Conservation (phyloP, 129 eudicot genomes). For the Scalesia atractyloides region DNA sequence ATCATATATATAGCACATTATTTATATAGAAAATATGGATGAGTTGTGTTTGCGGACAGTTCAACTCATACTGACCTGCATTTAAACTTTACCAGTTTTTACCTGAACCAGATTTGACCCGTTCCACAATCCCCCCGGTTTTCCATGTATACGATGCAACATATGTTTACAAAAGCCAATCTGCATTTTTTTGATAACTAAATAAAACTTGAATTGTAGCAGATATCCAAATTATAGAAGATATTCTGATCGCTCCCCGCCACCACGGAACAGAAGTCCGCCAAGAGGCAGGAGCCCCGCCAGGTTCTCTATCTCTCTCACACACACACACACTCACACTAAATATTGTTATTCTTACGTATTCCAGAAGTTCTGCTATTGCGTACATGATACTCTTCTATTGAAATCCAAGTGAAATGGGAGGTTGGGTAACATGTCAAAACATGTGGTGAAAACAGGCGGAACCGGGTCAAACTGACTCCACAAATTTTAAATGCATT, state of each 20-base stretch:
- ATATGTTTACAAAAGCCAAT: not conserved
- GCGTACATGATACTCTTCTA: not conserved
- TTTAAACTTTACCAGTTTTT: not conserved
- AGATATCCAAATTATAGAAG: slow-evolving; percentile 69
- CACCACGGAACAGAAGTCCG: slow-evolving; percentile 59
- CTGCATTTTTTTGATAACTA: not conserved
- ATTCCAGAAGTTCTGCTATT: not conserved
- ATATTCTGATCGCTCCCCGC: slow-evolving; percentile 70
- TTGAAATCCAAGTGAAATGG: not conserved
- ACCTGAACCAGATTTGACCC: not conserved
- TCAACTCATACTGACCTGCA: not conserved
- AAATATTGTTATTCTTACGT: not conserved
- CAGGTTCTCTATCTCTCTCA: slow-evolving; percentile 55
- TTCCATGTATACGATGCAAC: not conserved
- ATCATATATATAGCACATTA: not conserved
- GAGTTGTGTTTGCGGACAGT: not conserved
- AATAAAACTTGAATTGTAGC: slow-evolving; percentile 17
- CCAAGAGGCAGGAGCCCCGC: slow-evolving; percentile 80
- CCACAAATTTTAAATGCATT: not conserved
- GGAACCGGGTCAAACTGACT: not conserved
- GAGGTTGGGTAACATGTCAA: not conserved
- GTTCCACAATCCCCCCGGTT: not conserved
- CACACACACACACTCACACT: not conserved
- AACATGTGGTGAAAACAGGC: not conserved
- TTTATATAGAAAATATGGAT: not conserved